Base-by-base conservation (phyloP, 106 monocot genomes). In the Agapanthus africanus region DNA sequence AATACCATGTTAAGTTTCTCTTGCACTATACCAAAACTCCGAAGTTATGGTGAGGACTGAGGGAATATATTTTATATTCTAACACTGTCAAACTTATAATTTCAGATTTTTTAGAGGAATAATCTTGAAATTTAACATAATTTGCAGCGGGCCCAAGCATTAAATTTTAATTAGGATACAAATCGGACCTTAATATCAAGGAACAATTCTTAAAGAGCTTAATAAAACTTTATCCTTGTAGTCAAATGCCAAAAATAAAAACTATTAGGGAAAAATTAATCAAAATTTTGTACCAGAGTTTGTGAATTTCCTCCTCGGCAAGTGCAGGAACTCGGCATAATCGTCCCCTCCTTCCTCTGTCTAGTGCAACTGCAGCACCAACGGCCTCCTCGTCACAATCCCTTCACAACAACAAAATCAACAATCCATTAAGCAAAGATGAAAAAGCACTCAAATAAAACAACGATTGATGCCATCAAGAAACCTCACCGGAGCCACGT, bases 351-450 rank as follows among this genome's bases (percentile, higher is more conserved):
- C 85, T 1, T 80, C 83, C 16, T 76, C 83, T 34, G 83, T 85
- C 76, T 94, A 85, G 74, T 94, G 94, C 40, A 94, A 81, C 74
- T 94, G 94, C 73, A 94, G 72, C 80, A 94, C 94, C 54, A 94
- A 67, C 37, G 94, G 94, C 67, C 94, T 83, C 80, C 94, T 87
- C 60, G 94, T 94, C 72, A 94, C 94, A 68, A 94, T 94, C n/a
- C 94, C 94, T 94, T 69, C 30, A 25, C n/a, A n/a, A 42, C 36
- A 36, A 16, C 33, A 28, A 54, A 64, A 70, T 1, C 38, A 67
- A 76, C n/a, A n/a, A n/a, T n/a, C n/a, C n/a, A n/a, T n/a, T n/a
- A n/a, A n/a, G n/a, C n/a, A n/a, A 33, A 11, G 19, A 73, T n/a
- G 4, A 70, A 67, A 73, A 54, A 35, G n/a, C 47, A 1, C 52